Base-by-base conservation (phyloP, 306 rosid genomes). In the Boehmeria nivea region DNA sequence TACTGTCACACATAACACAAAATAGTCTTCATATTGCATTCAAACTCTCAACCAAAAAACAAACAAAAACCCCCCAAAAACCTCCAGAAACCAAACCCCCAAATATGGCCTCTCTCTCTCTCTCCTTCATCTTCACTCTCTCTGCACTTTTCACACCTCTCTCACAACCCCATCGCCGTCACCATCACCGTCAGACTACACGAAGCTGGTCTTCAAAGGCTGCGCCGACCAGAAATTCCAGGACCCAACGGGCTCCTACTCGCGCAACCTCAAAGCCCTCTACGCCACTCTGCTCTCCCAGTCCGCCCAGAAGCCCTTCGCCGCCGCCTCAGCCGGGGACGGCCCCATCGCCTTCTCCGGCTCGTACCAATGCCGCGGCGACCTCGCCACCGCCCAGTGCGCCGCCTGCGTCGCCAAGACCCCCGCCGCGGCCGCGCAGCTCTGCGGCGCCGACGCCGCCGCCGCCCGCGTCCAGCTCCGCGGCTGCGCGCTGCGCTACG, bases 321-420 rank as follows among this genome's bases (percentile, higher is more conserved):
- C 66, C 78, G 24, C 83, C 42, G 60, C 79, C 8, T 72, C 83
- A 51, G 53, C 77, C 18, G 94, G 94, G 16, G 76, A 66, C 12
- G 80, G 72, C 49, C 72, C 46, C 42, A 71, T 22, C 57, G 61
- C 74, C 13, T 47, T 91, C 42, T 49, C 46, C 13, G 95, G 87
- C 3, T 45, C 59, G n/a, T 91, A 74, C 73, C 96, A 91, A 81
- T 91, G 98, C 79, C 71, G 98, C 40, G 98, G 96, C 0, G 98
- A 91, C 73, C 95, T 91, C 58, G 12, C 78, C 4, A 45, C 46
- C 58, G 54, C 73, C 12, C 70, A 87, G 15, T 91, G 98, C 77
- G 52, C 55, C 75, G 36, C 8, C 58, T 90, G 98, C 36, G 79
- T 90, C 16, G 54, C 63, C 59, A 80, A 68, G 61, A 73, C 79